Evolutionary conservation across 1,284 basidiomycete genomes (phyloP), one percentile per base, ranked within the genome.

Genomic region (Schizophyllum commune): DNA sequence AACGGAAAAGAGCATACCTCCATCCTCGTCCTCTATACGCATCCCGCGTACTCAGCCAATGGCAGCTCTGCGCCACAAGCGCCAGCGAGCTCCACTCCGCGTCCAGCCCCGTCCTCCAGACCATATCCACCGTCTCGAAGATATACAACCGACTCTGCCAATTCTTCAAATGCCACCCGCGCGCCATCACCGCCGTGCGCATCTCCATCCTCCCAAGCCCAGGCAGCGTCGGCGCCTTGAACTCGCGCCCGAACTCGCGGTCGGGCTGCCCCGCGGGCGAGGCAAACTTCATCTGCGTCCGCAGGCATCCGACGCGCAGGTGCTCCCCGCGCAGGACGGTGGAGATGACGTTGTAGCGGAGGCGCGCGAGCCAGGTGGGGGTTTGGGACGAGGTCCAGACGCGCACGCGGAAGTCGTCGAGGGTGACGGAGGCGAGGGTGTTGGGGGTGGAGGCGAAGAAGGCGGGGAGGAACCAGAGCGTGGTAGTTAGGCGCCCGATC

Each of bases 361-460:
- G 17, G 39, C 39, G 39, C 13, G 39, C 39, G 39, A 47, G 39
- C 39, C 39, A 47, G 39, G 39, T 47, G 13, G 39, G 39, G 13
- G 39, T 82, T 11, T 17, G 39, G 13, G 39, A 47, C 17, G 39
- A 47, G 13, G 39, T 4, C 91, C 91, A 93, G 19, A 91, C 71
- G 66, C 92, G 92, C 11, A 78, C 83, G 34, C 85, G 78, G 68
- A 92, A 93, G 70, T 93, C 88, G 68, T 93, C 91, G 9, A 89
- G 91, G 11, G 91, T 91, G 13, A 83, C 81, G 34, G 79, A 79
- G 68, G 86, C 92, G 66, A 86, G 83, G 32, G 78, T 70, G 59
- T 87, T 85, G 6, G 33, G 39, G 17, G 39, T 47, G 3, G 39
- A 8, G 9, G 13, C 39, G 17, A 47, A 47, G 39, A 47, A 47